phyloP scores from a whole-genome alignment of 306 rosid species.

The Lithocarpus polystachyus region DNA sequence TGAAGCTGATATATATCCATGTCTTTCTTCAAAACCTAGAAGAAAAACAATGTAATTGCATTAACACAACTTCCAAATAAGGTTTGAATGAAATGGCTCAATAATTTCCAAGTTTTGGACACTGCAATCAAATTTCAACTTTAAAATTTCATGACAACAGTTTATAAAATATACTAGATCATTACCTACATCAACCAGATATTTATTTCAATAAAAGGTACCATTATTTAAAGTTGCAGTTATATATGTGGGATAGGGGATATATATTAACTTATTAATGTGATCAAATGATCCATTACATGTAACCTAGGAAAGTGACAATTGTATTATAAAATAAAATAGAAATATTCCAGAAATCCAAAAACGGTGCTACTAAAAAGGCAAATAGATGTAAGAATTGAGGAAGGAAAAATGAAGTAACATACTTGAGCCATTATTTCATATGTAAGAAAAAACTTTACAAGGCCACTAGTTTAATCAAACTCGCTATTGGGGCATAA shows the following conservation, averaged over 20 bases:
- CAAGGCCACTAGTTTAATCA: not conserved
- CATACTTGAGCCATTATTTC: conserved; percentile 3
- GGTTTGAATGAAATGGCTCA: conserved; percentile 72
- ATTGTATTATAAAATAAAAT: conserved; percentile 14
- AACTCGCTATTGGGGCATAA: too few relatives aligned
- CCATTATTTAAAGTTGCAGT: too few relatives aligned
- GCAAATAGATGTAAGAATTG: conserved; percentile 11
- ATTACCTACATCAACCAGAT: too few relatives aligned
- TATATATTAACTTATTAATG: conserved; percentile 3
- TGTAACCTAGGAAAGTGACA: conserved; percentile 64
- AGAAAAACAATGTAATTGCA: not conserved
- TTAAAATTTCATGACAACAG: not conserved
- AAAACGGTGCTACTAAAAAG: conserved; percentile 3
- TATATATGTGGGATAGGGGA: not conserved
- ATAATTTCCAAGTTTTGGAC: conserved; percentile 94
- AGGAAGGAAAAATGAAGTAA: not conserved
- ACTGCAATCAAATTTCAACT: conserved; percentile 47
- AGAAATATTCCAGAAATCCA: not conserved
- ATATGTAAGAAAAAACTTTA: not conserved
- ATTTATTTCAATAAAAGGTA: too few relatives aligned
- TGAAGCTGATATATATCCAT: conserved; percentile 57
- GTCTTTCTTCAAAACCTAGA: conserved; percentile 75
- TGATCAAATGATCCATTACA: conserved; percentile 95
- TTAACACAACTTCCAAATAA: not conserved
- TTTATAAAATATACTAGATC: too few relatives aligned